Conservation (phyloP, 2,329 filamentous ascomycete species). For the Akanthomyces muscarius region DNA sequence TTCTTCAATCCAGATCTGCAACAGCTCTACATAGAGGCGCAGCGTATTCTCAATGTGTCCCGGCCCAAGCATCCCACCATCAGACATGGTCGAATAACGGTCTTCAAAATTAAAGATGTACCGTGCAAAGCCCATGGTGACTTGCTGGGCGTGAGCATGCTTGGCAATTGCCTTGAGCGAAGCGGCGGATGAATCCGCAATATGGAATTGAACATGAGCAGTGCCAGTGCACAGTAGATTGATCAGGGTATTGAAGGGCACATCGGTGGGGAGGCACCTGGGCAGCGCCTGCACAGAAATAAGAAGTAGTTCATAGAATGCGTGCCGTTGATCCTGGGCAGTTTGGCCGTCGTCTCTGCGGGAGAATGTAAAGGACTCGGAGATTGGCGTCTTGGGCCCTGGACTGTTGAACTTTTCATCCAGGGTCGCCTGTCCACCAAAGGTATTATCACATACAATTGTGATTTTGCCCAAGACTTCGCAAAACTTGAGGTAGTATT, state of each 20-base stretch:
- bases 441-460: slow-evolving; percentile 92
- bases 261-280: slow-evolving; percentile 85
- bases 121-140: slow-evolving; percentile 91
- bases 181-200: slow-evolving; percentile 85
- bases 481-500: slow-evolving; percentile 88
- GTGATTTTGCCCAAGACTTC: slow-evolving; percentile 95
- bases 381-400: slow-evolving; percentile 89
- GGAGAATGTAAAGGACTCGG: slow-evolving; percentile 88
- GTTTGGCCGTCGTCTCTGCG: slow-evolving; percentile 73
- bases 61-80: slow-evolving; percentile 91
- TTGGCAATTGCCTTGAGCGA: slow-evolving; percentile 93
- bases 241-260: slow-evolving; percentile 89
- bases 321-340: slow-evolving; percentile 78
- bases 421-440: slow-evolving; percentile 89
- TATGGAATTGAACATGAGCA: slow-evolving; percentile 88
- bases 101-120: slow-evolving; percentile 99
- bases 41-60: slow-evolving; percentile 94
- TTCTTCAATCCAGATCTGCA: slow-evolving; percentile 97
- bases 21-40: slow-evolving; percentile 84
- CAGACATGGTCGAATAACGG: slow-evolving; percentile 94
- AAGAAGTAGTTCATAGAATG: slow-evolving; percentile 92
- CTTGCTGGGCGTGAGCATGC: slow-evolving; percentile 88
- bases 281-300: slow-evolving; percentile 94
- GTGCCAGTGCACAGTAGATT: slow-evolving; percentile 95
- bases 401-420: slow-evolving; percentile 91